A percentile compares a stretch with the other conserved stretches of the same genome.
These are phyloP conservation scores for Tylopilus rubrobrunneus DNA, from an alignment of 768 basidiomycete genomes.

Conservation along the genomic window DNA sequence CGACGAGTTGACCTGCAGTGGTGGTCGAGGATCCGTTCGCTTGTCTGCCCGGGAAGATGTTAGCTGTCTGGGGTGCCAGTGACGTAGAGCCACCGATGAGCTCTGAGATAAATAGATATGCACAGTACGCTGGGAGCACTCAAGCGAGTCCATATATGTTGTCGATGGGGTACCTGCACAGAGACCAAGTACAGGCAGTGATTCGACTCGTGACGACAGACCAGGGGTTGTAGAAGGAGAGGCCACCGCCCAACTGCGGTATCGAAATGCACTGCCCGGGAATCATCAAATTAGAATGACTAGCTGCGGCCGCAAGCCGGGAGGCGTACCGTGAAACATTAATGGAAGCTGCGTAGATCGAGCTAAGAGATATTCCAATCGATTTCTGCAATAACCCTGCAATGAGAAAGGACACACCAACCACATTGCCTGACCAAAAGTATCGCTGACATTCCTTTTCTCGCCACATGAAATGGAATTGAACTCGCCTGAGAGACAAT, in stretches of 20 bases:
- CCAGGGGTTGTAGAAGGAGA: constrained; percentile 47
- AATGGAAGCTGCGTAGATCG: constrained; percentile 30
- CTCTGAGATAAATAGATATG: constrained; percentile 49
- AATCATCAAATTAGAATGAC: background rate
- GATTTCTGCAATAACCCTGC: no score
- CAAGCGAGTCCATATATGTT: constrained; percentile 44
- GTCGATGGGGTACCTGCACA: constrained; percentile 38
- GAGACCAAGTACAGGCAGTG: background rate
- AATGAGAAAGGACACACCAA: constrained; percentile 32
- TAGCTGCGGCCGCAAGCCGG: background rate
- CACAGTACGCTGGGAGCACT: constrained; percentile 49
- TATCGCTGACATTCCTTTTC: constrained; percentile 32
- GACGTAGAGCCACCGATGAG: constrained; percentile 42
- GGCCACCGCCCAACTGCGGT: constrained; percentile 30
- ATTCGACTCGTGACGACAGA: constrained; percentile 8
- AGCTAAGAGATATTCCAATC: constrained; percentile 1
- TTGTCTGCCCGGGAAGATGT: constrained; percentile 50
- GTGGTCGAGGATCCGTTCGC: constrained; percentile 50
- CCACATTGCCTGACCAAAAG: constrained; percentile 55
- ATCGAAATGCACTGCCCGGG: constrained; percentile 36
- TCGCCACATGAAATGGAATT: constrained; percentile 55
- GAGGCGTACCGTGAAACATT: constrained; percentile 43
- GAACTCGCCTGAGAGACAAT: constrained; percentile 40
- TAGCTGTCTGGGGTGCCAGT: constrained; percentile 42
- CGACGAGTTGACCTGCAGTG: constrained; percentile 45